Conservation (phyloP, 2,329 filamentous ascomycete species). For the Fusarium hainanense region DNA sequence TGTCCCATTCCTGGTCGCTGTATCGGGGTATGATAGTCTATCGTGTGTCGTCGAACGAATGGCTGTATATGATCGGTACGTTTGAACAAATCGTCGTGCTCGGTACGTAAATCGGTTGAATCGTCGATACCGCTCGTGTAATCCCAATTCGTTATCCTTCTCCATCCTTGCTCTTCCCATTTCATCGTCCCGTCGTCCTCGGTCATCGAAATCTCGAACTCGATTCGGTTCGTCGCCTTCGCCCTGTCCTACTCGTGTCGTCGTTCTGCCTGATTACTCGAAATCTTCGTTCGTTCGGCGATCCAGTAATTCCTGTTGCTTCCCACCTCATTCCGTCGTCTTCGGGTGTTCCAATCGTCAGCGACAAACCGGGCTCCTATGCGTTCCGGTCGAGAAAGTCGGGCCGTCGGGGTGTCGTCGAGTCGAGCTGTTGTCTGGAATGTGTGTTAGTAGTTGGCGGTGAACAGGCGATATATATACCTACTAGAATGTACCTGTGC, state of each 20-base stretch:
- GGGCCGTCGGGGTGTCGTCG: not conserved
- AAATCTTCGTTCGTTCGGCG: not conserved
- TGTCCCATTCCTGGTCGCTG: not conserved
- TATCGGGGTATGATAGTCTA: not conserved
- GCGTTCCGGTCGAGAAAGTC: too few relatives aligned
- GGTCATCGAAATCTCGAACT: not conserved
- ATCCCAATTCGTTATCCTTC: not conserved
- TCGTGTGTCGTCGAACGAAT: rapidly evolving
- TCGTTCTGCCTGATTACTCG: not conserved
- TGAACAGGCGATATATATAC: rapidly evolving
- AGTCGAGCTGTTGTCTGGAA: not conserved
- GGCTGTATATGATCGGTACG: rapidly evolving
- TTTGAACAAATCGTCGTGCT: not conserved
- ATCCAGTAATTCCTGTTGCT: not conserved
- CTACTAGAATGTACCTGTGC: not conserved
- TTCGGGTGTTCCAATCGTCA: not conserved
- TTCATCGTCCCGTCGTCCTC: not conserved
- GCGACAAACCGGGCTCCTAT: too few relatives aligned
- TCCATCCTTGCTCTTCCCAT: not conserved
- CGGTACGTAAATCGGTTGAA: not conserved
- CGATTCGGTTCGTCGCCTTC: not conserved
- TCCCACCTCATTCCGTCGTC: not conserved
- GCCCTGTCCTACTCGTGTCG: not conserved
- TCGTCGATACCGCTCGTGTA: not conserved
- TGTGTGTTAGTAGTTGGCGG: not conserved